These are phyloP conservation scores for Aureobasidium sp. DNA, from an alignment of 2,329 filamentous ascomycete species.

Conservation along the genomic window DNA sequence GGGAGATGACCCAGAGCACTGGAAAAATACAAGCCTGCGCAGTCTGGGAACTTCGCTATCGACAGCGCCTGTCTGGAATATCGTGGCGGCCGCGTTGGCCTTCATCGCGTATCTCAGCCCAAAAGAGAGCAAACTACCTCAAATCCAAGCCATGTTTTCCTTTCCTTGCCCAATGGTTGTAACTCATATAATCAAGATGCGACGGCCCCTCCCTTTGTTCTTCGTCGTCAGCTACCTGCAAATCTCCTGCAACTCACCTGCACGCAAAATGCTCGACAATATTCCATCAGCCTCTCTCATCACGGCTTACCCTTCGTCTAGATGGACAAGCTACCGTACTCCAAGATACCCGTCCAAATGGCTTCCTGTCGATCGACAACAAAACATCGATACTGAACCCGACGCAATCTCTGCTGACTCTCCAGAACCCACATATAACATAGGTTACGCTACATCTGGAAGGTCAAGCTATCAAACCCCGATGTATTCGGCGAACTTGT, in stretches of 20 bases:
- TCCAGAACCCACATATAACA: too few relatives aligned
- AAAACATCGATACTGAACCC: too few relatives aligned
- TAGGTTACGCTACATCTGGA: too few relatives aligned
- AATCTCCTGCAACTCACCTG: not conserved
- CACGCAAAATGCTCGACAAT: not conserved
- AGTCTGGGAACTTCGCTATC: not conserved
- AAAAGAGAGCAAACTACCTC: not conserved
- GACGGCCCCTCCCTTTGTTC: not conserved
- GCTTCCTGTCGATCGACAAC: too few relatives aligned
- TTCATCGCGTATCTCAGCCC: too few relatives aligned
- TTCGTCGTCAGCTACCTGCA: not conserved
- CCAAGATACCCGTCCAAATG: not conserved
- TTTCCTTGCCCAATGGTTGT: not conserved
- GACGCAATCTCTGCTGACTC: too few relatives aligned
- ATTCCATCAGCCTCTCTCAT: not conserved
- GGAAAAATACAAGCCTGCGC: too few relatives aligned
- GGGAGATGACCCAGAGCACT: too few relatives aligned
- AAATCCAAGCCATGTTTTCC: not conserved
- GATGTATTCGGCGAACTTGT: too few relatives aligned
- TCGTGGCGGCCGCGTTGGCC: not conserved
- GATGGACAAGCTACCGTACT: not conserved
- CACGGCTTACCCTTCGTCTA: not conserved
- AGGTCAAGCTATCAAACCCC: not conserved
- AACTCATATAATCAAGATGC: not conserved
- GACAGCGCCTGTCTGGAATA: not conserved